These are phyloP conservation scores for Populus nigra DNA, from an alignment of 345 rosid species.

Conservation along the genomic window DNA sequence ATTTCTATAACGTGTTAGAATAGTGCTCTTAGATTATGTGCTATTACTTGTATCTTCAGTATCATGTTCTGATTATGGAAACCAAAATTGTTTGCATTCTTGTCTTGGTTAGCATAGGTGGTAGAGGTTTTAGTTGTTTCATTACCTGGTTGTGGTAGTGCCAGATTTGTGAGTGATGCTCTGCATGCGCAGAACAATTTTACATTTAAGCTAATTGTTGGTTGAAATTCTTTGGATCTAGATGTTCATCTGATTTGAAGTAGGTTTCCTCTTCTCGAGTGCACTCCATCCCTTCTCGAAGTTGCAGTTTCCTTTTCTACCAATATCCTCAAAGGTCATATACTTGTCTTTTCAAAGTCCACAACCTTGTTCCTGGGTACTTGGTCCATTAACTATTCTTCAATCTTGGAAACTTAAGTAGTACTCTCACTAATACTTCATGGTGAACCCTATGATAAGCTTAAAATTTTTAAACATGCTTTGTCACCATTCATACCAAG, in stretches of 20 bases:
- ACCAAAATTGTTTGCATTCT: not conserved
- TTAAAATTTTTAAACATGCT: not conserved
- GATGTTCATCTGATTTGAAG: not conserved
- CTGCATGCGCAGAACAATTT: not conserved
- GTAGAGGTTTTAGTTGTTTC: not conserved
- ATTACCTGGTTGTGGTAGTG: not conserved
- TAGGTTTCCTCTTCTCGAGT: not conserved
- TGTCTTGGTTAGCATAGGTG: not conserved
- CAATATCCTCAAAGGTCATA: not conserved
- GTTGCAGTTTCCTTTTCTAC: not conserved
- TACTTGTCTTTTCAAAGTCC: not conserved
- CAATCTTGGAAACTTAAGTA: not conserved
- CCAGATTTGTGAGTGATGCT: not conserved
- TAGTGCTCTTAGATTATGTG: not conserved
- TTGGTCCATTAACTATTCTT: not conserved
- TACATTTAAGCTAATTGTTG: not conserved
- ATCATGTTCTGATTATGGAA: not conserved
- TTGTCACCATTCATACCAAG: not conserved
- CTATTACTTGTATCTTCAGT: not conserved
- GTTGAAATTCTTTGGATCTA: not conserved
- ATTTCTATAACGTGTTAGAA: constrained; percentile 9
- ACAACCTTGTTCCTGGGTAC: not conserved
- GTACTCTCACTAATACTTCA: not conserved
- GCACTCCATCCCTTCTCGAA: not conserved
- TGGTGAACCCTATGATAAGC: not conserved